Conservation (phyloP, 805 yeast genomes). For the Crinitomyces ghanaensis region DNA sequence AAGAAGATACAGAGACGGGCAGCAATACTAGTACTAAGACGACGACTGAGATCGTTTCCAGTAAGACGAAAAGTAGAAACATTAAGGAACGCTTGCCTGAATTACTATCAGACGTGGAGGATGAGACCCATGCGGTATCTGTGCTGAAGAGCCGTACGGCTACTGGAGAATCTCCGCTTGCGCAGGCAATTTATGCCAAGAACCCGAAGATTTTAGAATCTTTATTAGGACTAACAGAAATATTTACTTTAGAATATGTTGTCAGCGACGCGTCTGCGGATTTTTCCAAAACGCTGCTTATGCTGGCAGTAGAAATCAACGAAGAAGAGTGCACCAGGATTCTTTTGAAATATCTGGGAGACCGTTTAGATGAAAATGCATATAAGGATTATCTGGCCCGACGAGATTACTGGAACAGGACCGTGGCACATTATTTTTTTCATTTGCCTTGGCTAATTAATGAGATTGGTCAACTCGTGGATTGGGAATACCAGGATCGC, state of each 20-base stretch:
- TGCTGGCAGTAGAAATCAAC: slow-evolving; percentile 49
- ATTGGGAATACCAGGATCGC: slow-evolving; percentile 59
- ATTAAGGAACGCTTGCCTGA: no score
- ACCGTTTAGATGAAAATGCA: neutral
- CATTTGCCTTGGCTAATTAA: slow-evolving; percentile 42
- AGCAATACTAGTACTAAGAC: no score
- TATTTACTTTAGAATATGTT: slow-evolving; percentile 57
- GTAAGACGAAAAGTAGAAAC: no score
- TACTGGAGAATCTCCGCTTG: slow-evolving; percentile 62
- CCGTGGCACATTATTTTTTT: slow-evolving; percentile 64
- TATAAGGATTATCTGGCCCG: slow-evolving; percentile 36
- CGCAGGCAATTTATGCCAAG: slow-evolving; percentile 44
- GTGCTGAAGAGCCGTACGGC: slow-evolving; percentile 32
- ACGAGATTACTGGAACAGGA: slow-evolving; percentile 43
- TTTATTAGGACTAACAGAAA: slow-evolving; percentile 35
- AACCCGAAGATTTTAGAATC: slow-evolving; percentile 35
- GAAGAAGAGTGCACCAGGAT: no score
- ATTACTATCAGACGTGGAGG: no score
- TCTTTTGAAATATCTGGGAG: slow-evolving; percentile 36
- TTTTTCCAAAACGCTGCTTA: slow-evolving; percentile 45
- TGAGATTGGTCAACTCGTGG: slow-evolving; percentile 43
- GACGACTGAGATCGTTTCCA: no score
- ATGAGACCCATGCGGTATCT: slow-evolving; percentile 11
- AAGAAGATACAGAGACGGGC: no score
- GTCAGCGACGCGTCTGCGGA: slow-evolving; percentile 47